Evolutionary conservation across 257 asterid genomes (phyloP), one percentile per base, ranked within the genome.

Genomic region (Lycium barbarum): DNA sequence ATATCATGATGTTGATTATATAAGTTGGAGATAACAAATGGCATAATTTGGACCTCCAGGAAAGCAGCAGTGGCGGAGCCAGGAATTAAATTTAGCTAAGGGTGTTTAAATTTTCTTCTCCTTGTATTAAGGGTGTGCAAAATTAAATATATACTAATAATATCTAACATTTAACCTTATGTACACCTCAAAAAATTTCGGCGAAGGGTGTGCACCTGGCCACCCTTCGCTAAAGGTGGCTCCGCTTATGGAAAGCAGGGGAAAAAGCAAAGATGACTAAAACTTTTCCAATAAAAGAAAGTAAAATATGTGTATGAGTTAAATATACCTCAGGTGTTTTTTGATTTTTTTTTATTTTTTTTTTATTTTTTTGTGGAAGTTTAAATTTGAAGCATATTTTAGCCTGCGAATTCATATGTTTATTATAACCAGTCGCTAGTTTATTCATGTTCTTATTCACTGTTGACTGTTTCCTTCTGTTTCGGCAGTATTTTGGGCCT

Each of bases 401-500:
- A 53, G 9, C 49, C 49, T 0, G 0, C 22, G 13, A 78, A 78
- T 53, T 26, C 26, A 14, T 1, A 4, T 72, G 18, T 78, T 51
- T 54, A 53, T 54, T 55, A 83, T 36, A 78, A 36, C 68, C 0
- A 11, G 57, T 35, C 8, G 5, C 76, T 33, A 51, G 9, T 6
- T 26, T 8, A 51, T 83, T 14, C 6, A 13, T 22, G 33, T 51
- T 63, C 84, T 47, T 63, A 43, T 82, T 14, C 61, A 49, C 40
- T 36, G 14, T 63, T 78, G 58, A 58, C 58, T 9, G 61, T 35
- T 71, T 88, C 59, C 78, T 81, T 84, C 63, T 45, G 20, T 62
- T 66, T 82, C 18, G 91, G 92, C 93, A 96, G 98, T 96, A 95
- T 86, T 96, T 93, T 49, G 99, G 99, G 83, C 87, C 96, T 26